Evolutionary conservation across 495 filamentous ascomycete species (phyloP), one percentile per base, ranked within the genome.

Genomic region (Usnea hakonensis): DNA sequence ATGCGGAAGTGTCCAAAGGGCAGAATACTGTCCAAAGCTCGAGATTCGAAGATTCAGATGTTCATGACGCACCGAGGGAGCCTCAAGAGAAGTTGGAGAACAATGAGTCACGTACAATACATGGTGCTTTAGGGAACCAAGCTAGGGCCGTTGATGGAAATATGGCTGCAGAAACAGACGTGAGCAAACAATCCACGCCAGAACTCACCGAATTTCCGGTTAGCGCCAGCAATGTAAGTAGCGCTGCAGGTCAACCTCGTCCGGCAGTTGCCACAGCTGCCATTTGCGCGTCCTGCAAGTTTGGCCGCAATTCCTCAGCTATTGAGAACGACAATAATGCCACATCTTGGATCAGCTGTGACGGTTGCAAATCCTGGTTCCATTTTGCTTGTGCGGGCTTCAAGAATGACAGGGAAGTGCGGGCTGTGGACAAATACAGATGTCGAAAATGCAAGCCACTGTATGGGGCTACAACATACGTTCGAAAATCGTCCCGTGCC

Each of bases 321-420:
- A 73, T 69, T 7, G 79, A 80, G 23, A 79, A 76, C 46, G 77
- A 81, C 63, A 75, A 75, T 35, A 62, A 61, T 19, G 76, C 79
- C 59, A 80, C 80, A 61, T 82, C 83, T 17, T 90, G 87, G 87
- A 89, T 90, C 62, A 83, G 79, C 35, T 90, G 87, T 66, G 86
- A 90, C 70, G 86, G 85, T 37, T 90, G 87, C 70, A 87, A 88
- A 65, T 78, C 75, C 32, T 90, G 87, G 87, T 89, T 84, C 65
- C 87, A 90, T 69, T 86, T 85, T 55, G 79, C 83, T 41, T 90
- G 87, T 69, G 87, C 87, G 23, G 86, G 84, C 7, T 87, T 90
- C 67, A 86, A 87, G 66, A 87, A 78, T 67, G 84, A 85, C 61
- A 75, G 82, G n/a, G 84, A 88, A 65, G 81, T 88, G 32, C 79